Base-by-base conservation (phyloP, 371 early-diverging fungal genomes). In the Coemansia sp. region DNA sequence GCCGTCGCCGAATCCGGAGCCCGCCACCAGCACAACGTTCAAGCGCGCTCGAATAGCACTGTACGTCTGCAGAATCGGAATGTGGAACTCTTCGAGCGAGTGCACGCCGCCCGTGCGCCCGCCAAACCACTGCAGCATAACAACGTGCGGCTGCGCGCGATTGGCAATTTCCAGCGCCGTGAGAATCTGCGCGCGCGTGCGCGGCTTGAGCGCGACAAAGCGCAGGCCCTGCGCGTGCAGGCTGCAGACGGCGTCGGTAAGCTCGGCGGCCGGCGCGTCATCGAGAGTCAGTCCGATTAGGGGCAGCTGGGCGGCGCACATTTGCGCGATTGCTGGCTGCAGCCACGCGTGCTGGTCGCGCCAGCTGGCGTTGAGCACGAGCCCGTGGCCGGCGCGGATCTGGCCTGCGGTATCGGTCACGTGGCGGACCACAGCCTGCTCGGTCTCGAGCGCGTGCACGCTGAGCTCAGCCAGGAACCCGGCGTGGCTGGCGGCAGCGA, bases 91-190 rank as follows among this genome's bases (percentile, higher is more conserved):
- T 76, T 95, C 98, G 56, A 90, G 92, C 55, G 90, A 89, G 85
- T 97, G 98, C 72, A 92, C 93, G 16, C 98, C 98, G 76, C 96
- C 96, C 48, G 90, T 94, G 78, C 97, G 90, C 32, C 96, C 97
- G 79, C 97, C 97, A 47, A 95, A 95, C 97, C 97, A 97, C 79
- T 97, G 94, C 75, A 96, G 80, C 47, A 96, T 84, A 34, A 97
- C 82, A 16, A 91, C 86, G 85, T 93, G 87, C 34, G 87, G 85
- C 14, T 91, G 90, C 71, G 91, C 88, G 39, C 82, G 81, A 68
- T 88, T 87, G 45, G 96, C 97, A 78, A 97, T 93, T 10, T 83
- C 81, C 47, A 95, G 81, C 34, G 90, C 91, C 57, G 90, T 86
- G 42, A 87, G 84, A 60, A 97, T 93, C 85, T 62, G 90, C 88